Percentiles rank a stretch among this genome's conserved stretches.
phyloP scores from a whole-genome alignment of 805 yeast species.

The Candida krabiensis region DNA sequence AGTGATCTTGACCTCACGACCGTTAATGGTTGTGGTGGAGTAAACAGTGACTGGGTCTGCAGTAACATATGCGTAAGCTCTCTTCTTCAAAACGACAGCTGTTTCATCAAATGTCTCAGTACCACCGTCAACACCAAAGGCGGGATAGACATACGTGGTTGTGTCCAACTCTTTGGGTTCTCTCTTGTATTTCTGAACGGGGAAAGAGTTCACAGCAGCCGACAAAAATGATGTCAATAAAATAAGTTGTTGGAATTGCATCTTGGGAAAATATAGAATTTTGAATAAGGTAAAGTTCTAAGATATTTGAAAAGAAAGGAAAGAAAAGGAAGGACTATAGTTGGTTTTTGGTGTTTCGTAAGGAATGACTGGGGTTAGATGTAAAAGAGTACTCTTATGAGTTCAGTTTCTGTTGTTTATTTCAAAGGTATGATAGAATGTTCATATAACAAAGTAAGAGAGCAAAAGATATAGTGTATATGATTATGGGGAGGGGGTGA shows the following conservation, averaged over 20 bases:
- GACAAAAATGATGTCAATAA: constrained; percentile 11
- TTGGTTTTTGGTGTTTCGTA: too few relatives aligned
- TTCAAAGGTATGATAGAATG: too few relatives aligned
- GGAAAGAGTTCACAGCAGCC: constrained; percentile 14
- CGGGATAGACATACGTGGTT: constrained; percentile 12
- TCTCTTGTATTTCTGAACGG: constrained; percentile 10
- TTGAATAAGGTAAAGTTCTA: too few relatives aligned
- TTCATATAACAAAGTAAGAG: too few relatives aligned
- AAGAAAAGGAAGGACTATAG: too few relatives aligned
- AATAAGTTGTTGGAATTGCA: constrained; percentile 13
- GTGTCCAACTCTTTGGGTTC: constrained; percentile 6
- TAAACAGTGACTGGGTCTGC: constrained; percentile 26
- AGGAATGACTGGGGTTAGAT: constrained; percentile 3
- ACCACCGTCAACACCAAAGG: constrained; percentile 7
- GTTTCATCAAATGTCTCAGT: constrained; percentile 8
- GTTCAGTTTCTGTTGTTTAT: too few relatives aligned
- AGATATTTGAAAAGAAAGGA: too few relatives aligned
- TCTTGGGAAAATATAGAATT: too few relatives aligned
- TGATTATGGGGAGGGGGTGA: too few relatives aligned
- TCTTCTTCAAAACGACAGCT: constrained; percentile 18
- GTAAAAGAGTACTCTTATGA: too few relatives aligned
- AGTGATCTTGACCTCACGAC: constrained; percentile 19
- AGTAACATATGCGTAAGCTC: constrained; percentile 29
- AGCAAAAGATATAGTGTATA: too few relatives aligned
- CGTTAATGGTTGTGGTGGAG: constrained; percentile 18